A percentile compares a stretch with the other conserved stretches of the same genome.
These are phyloP conservation scores for Scleroderma bovista DNA, from an alignment of 768 basidiomycete genomes.

Conservation along the genomic window DNA sequence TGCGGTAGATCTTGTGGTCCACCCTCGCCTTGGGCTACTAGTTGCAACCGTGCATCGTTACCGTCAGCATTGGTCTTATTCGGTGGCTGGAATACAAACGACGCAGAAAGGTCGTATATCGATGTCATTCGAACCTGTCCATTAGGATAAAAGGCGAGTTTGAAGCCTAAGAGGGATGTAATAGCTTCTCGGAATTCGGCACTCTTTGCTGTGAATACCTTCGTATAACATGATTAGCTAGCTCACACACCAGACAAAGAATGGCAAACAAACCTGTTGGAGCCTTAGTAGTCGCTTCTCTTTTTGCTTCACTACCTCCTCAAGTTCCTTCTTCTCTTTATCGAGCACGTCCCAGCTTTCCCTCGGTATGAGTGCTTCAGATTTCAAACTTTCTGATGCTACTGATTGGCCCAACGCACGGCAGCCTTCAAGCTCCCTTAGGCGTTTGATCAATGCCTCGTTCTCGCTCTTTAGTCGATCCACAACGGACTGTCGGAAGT, in stretches of 20 bases:
- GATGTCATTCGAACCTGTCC: constrained; percentile 87
- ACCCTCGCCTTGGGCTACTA: constrained; percentile 68
- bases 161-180: constrained; percentile 83
- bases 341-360: constrained; percentile 73
- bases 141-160: constrained; percentile 86
- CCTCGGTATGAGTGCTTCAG: constrained; percentile 53
- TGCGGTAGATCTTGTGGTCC: constrained; percentile 71
- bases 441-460: constrained; percentile 63
- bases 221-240: constrained; percentile 1
- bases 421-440: constrained; percentile 55
- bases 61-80: constrained; percentile 32
- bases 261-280: constrained; percentile 52
- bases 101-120: constrained; percentile 81
- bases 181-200: constrained; percentile 91
- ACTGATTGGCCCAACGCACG: constrained; percentile 19
- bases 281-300: constrained; percentile 77
- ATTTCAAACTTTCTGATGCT: constrained; percentile 8
- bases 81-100: constrained; percentile 79
- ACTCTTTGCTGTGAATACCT: constrained; percentile 83
- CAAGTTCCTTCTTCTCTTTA: constrained; percentile 64
- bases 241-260: neutral
- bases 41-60: constrained; percentile 56
- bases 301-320: constrained; percentile 63
- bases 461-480: constrained; percentile 81
- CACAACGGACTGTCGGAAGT: constrained; percentile 68